Conservation (phyloP, 2,329 filamentous ascomycete species). For the Diaporthe longicolla region DNA sequence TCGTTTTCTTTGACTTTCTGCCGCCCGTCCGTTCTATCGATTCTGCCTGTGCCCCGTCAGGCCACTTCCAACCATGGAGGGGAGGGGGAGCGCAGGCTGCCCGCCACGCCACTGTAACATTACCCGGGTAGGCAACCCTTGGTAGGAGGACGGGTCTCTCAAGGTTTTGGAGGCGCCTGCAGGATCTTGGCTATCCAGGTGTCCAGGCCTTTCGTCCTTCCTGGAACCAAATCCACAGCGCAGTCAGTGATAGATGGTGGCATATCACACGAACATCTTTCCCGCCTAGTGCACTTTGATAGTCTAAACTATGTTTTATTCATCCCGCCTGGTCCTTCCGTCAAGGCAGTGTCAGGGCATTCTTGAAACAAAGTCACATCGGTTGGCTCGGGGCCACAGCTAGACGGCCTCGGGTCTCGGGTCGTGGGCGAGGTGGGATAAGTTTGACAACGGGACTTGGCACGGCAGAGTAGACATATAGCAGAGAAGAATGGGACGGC, state of each 20-base stretch:
- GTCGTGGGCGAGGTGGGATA: constrained; percentile 13
- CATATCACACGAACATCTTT: constrained; percentile 9
- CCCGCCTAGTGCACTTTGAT: constrained; percentile 18
- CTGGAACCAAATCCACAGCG: not conserved
- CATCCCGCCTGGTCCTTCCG: not conserved
- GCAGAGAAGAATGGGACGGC: too few species aligned
- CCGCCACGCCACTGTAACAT: constrained; percentile 23
- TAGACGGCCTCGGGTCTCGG: not conserved
- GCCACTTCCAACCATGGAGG: not conserved
- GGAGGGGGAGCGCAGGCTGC: not conserved
- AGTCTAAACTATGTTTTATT: constrained; percentile 13
- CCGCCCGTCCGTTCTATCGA: not conserved
- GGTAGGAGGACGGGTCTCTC: not conserved
- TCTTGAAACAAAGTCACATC: constrained; percentile 25
- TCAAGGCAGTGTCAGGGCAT: not conserved
- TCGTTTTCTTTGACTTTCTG: constrained; percentile 13
- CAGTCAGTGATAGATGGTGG: not conserved
- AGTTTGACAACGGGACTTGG: constrained; percentile 5
- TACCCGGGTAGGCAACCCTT: not conserved
- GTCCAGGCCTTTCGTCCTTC: constrained; percentile 1
- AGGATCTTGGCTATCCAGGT: constrained; percentile 10
- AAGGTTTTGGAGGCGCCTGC: constrained; percentile 8
- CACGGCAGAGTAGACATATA: constrained; percentile 2
- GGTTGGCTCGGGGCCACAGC: not conserved
- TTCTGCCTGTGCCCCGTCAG: not conserved